Evolutionary conservation across 306 rosid species (phyloP).

Genomic region (Mucuna pruriens): DNA sequence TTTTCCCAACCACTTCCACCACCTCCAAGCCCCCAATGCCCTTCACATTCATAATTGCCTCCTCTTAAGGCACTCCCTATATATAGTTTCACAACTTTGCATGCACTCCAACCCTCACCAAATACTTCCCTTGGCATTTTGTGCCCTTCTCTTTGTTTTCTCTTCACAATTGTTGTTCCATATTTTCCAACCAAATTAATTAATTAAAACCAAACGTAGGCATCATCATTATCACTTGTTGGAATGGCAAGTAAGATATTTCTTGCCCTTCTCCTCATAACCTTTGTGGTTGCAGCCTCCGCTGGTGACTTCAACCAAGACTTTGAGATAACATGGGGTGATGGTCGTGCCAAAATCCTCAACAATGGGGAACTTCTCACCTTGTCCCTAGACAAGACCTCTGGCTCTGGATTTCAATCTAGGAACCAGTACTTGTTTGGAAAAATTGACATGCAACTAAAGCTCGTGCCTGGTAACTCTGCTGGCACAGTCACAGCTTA

Average conservation of each 20-base stretch:
- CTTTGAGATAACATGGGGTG: constrained; percentile 68
- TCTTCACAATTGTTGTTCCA: constrained; percentile 1
- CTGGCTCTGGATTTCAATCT: constrained; percentile 63
- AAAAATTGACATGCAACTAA: constrained; percentile 69
- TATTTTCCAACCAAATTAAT: not conserved
- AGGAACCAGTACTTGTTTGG: constrained; percentile 58
- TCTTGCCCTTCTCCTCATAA: constrained; percentile 9
- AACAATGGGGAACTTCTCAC: constrained; percentile 50
- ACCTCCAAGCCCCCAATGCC: constrained; percentile 9
- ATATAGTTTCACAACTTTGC: constrained; percentile 37
- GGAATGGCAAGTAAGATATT: constrained; percentile 36
- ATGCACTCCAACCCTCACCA: constrained; percentile 46
- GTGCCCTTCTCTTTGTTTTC: not conserved
- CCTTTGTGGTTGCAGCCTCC: constrained; percentile 17
- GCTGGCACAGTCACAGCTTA: constrained; percentile 67
- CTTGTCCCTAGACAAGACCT: constrained; percentile 54
- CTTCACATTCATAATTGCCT: constrained; percentile 35
- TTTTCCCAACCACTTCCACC: constrained; percentile 53
- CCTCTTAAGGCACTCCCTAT: constrained; percentile 18
- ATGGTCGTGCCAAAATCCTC: constrained; percentile 58
- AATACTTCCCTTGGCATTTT: not conserved
- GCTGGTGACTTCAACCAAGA: constrained; percentile 59
- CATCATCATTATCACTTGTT: constrained; percentile 17
- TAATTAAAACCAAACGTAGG: not conserved
- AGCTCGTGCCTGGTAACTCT: constrained; percentile 74